These are phyloP conservation scores for Loxodes magnus DNA, from an alignment of 73 alveolate species.

Conservation along the genomic window DNA sequence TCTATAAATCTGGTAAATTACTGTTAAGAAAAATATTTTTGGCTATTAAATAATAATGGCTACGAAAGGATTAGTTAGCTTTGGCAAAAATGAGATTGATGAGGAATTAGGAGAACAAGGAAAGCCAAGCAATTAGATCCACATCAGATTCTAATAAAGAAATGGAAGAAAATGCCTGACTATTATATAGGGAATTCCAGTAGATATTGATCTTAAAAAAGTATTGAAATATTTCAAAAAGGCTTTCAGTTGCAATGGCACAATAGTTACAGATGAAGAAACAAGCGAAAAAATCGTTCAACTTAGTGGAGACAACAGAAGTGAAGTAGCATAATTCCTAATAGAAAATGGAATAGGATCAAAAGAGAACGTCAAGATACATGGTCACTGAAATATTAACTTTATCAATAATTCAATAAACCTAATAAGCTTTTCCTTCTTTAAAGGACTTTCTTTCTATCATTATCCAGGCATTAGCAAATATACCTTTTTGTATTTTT, in stretches of 20 bases:
- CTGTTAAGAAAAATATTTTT: too few species aligned
- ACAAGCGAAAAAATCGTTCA: conserved; percentile 6
- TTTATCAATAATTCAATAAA: too few species aligned
- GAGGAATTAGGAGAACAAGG: too few species aligned
- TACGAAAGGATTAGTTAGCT: too few species aligned
- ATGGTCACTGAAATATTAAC: not conserved
- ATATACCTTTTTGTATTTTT: too few species aligned
- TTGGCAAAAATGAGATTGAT: too few species aligned
- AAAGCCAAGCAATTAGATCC: conserved; percentile 6
- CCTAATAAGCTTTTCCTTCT: too few species aligned
- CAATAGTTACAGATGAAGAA: conserved; percentile 5
- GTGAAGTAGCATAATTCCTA: conserved; percentile 5
- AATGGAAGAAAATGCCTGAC: conserved; percentile 39
- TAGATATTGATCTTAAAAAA: conserved; percentile 41
- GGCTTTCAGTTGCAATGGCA: conserved; percentile 10
- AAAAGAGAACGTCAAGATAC: conserved; percentile 4
- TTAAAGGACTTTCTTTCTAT: too few species aligned
- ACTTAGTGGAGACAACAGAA: conserved; percentile 10
- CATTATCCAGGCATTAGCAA: too few species aligned
- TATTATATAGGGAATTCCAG: conserved; percentile 44
- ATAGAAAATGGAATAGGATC: conserved; percentile 8
- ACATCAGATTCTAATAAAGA: conserved; percentile 25
- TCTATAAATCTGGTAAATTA: too few species aligned
- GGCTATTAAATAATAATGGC: too few species aligned
- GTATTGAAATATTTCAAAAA: conserved; percentile 28